Evolutionary conservation across 1,284 basidiomycete genomes (phyloP), one percentile per base, ranked within the genome.

Genomic region (Hortiboletus rubellus): DNA sequence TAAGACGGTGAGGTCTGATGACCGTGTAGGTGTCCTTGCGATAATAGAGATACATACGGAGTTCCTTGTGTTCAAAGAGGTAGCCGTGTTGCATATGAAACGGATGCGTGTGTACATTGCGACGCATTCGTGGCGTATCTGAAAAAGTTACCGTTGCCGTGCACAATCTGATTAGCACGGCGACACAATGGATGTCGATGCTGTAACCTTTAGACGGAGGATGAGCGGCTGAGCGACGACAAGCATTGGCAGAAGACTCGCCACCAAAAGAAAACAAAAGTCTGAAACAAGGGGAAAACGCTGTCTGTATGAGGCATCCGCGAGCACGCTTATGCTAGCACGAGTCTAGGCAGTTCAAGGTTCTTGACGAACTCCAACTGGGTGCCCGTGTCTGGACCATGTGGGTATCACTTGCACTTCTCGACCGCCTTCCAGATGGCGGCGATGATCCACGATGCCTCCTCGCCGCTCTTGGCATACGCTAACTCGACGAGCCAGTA

Each of bases 401-500:
- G 79, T 2, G 87, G 87, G 71, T 83, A 90, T 8, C 86, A 78
- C 54, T 79, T 82, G 75, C 80, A 88, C 75, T 91, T 91, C 72
- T 87, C 87, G 47, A 91, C 88, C 5, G 77, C 80, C 66, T 81
- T 79, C 89, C 89, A 91, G 62, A 89, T 82, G 53, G 77, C 69
- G 15, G 82, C 86, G 62, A 91, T 85, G 55, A 86, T 79, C 11
- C 75, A 68, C 30, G 89, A 71, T 5, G 87, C 87, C 57, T 86
- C 84, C 57, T 77, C 78, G 10, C 87, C 88, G 62, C 84, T 79
- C 60, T 75, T 74, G 38, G 84, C 86, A 43, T 75, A 70, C 2
- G 83, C 82, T 36, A 82, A 82, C 71, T 89, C 82, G 43, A 90
- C 84, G 42, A 91, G 81, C 87, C 86, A 89, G 66, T 88, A 90